A percentile compares a stretch with the other conserved stretches of the same genome.
phyloP scores from a whole-genome alignment of 768 basidiomycete species.

The Myochromella boudieri region DNA sequence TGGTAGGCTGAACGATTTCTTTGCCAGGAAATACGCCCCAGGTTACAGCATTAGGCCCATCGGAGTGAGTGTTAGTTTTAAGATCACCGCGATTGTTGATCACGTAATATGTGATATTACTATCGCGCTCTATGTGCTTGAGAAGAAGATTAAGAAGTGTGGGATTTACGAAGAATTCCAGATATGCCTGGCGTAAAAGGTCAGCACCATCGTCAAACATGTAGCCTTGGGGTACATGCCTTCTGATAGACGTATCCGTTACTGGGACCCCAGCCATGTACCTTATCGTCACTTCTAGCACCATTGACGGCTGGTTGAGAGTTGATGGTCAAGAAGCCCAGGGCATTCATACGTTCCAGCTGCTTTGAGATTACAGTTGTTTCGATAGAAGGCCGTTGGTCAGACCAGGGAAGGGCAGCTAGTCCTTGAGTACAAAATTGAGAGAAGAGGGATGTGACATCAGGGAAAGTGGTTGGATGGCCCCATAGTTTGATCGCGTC shows the following conservation, averaged over 20 bases:
- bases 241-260: slow-evolving; percentile 97
- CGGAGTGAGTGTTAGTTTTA: slow-evolving; percentile 90
- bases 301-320: slow-evolving; percentile 96
- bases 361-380: slow-evolving; percentile 77
- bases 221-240: slow-evolving; percentile 41
- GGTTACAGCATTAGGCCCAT: slow-evolving; percentile 97
- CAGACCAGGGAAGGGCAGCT: slow-evolving; percentile 90
- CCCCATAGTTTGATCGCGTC: slow-evolving; percentile 90
- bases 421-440: slow-evolving; percentile 79
- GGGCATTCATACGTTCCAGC: slow-evolving; percentile 81
- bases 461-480: slow-evolving; percentile 62
- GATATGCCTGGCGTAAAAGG: slow-evolving; percentile 66
- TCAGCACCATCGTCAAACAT: slow-evolving; percentile 2
- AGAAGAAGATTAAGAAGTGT: slow-evolving; percentile 71
- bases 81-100: slow-evolving; percentile 96
- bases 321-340: slow-evolving; percentile 96
- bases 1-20: slow-evolving; percentile 94
- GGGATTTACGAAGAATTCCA: slow-evolving; percentile 92
- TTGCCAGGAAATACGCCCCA: slow-evolving; percentile 99
- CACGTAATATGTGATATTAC: slow-evolving; percentile 92
- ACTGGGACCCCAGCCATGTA: slow-evolving; percentile 91
- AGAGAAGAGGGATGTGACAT: slow-evolving; percentile 74
- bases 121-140: slow-evolving; percentile 81
- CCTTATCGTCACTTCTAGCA: slow-evolving; percentile 76
- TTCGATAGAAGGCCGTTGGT: slow-evolving; percentile 82